Evolutionary conservation across 495 filamentous ascomycete genomes (phyloP), one percentile per base, ranked within the genome.

Genomic region (Lophiotrema nucula): DNA sequence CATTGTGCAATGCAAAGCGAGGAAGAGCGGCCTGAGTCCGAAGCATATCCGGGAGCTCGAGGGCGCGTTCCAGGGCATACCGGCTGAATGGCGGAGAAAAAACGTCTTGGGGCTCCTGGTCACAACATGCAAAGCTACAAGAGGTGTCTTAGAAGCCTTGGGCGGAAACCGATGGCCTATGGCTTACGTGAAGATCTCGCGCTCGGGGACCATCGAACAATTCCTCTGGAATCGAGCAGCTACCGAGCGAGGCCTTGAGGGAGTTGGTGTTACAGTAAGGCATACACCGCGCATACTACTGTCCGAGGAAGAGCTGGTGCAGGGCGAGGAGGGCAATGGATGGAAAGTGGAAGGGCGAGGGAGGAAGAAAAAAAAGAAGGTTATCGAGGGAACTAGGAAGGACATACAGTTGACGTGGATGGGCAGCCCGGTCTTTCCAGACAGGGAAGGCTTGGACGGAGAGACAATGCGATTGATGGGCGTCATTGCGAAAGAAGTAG

Each of bases 1-100:
- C 1, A 62, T 96, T 3, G 74, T 90, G 19, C 91, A 96, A 68
- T 98, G 93, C 75, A 98, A 97, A 73, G 80, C 81, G 16, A 27
- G 47, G 37, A 15, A 16, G 0, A 16, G 22, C 5, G 21, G 27
- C 11, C 18, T 28, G 37, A 77, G 80, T 0, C 91, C 91, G 22
- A 77, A 81, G 31, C 72, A 85, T 42, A 77, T 95, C 13, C 82
- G 93, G 19, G 93, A 97, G 75, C 78, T 97, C 0, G 90, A 96
- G 67, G 93, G 92, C 12, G 81, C 88, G 0, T 84, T 92, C 61
- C 77, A 77, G 2, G 81, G 82, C 16, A 85, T 87, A 31, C 89
- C 88, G 25, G 74, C 77, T 0, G 84, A 83, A 2, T 93, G 84
- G 84, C 74, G 83, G 45, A 79, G 77, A 8, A 65, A 70, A 8